Evolutionary conservation across 2,329 filamentous ascomycete genomes (phyloP).

Genomic region (Dendryphion nanum): DNA sequence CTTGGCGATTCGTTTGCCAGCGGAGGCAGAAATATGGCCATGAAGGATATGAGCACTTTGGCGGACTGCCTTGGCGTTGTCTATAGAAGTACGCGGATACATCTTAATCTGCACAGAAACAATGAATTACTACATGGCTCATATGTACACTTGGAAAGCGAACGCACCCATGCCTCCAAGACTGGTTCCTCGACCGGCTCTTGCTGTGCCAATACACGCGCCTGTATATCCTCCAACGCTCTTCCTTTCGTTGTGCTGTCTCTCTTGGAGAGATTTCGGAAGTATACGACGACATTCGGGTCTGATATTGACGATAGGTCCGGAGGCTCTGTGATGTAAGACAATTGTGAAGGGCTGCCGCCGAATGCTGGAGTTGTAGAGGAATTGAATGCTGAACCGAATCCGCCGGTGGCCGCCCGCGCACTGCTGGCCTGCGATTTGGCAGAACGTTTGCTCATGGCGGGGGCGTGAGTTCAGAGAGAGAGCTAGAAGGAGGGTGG

Average conservation of each 20-base stretch:
- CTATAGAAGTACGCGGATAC: constrained; percentile 87
- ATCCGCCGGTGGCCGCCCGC: constrained; percentile 51
- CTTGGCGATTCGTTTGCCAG: constrained; percentile 79
- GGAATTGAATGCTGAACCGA: constrained; percentile 40
- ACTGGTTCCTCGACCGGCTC: constrained; percentile 74
- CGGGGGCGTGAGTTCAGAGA: constrained; percentile 3
- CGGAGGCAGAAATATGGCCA: constrained; percentile 56
- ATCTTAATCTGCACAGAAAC: constrained; percentile 65
- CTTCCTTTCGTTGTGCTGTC: constrained; percentile 90
- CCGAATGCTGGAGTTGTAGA: constrained; percentile 41
- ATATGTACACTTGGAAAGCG: constrained; percentile 28
- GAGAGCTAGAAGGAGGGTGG: neutral
- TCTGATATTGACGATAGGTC: constrained; percentile 76
- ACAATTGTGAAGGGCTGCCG: constrained; percentile 62
- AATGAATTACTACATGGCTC: constrained; percentile 38
- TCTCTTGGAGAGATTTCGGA: constrained; percentile 91
- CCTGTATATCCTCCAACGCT: constrained; percentile 79
- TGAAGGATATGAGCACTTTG: constrained; percentile 81
- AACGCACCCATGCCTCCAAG: constrained; percentile 82
- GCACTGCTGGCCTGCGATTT: constrained; percentile 65
- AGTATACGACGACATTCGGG: constrained; percentile 79
- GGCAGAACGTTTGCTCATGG: constrained; percentile 60
- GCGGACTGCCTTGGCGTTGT: constrained; percentile 81
- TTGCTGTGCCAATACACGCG: constrained; percentile 58
- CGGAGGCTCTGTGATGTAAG: constrained; percentile 83